Base-by-base conservation (phyloP, 371 early-diverging fungal species). In the Amoeboaphelidium protococcarum region DNA sequence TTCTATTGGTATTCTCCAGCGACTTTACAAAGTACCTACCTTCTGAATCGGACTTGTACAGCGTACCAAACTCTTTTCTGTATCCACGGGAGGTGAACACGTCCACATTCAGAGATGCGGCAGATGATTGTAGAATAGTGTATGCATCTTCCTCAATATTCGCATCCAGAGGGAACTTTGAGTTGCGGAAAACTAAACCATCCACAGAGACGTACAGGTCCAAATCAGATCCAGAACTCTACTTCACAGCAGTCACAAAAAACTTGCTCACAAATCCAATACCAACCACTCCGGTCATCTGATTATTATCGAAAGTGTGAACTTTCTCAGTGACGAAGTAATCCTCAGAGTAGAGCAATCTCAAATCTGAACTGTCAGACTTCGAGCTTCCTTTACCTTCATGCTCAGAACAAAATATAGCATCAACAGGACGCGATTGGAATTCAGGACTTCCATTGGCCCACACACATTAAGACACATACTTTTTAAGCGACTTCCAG, bases 11-110 rank as follows among this genome's bases (percentile, higher is more conserved):
- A 58, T 82, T 64, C 25, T 76, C 67, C 26, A 82, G 67, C 23
- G 78, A 65, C 43, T 69, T 70, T 42, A 72, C 69, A 57, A 82
- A 92, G 56, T 76, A 79, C 2, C 76, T 82, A 45, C 94, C 94
- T 42, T 84, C 74, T 1, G 86, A 84, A 56, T 86, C 82, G 24
- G 87, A 87, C 27, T 73, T 58, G 62, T 72, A 84, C 41, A 92
- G 60, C 13, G 75, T 66, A 19, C 86, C 89, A 48, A 40, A 41
- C 44, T 59, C 54, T 2, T 44, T 47, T 0, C 57, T 54, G 54
- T 61, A 16, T 54, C 54, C 3, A 51, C 23, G 13, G 54, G 46
- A 19, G 71, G 52, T 0, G 79, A 31, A 31, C 16, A 6, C 71
- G 54, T 80, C 80, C 20, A 82, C 64, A 22, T 74, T 52, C 16